phyloP scores from a whole-genome alignment of 495 filamentous ascomycete genomes.

The Sporormia fimetaria region DNA sequence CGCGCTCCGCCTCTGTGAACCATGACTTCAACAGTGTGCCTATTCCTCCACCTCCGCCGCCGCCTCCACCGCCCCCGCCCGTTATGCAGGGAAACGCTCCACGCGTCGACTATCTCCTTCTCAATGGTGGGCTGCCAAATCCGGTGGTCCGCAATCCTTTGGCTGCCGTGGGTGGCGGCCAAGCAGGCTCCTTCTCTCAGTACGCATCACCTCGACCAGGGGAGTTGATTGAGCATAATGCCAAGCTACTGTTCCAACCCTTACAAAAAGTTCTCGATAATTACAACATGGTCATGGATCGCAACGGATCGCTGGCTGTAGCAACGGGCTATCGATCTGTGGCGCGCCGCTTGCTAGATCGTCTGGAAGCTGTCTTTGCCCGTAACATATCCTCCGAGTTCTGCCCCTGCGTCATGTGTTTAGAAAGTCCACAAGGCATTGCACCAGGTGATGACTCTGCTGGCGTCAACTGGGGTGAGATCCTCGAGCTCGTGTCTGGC shows the following conservation, averaged over 20 bases:
- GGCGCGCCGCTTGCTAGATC: constrained; percentile 83
- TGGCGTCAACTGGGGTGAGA: constrained; percentile 93
- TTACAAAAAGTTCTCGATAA: constrained; percentile 73
- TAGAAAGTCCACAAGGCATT: constrained; percentile 26
- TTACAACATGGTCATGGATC: constrained; percentile 66
- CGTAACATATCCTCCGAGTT: constrained; percentile 75
- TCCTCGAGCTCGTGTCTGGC: constrained; percentile 84
- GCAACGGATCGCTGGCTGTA: constrained; percentile 83
- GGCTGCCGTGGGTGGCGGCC: constrained; percentile 29
- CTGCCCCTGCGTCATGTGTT: constrained; percentile 71
- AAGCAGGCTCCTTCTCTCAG: constrained; percentile 32
- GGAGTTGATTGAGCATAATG: constrained; percentile 31
- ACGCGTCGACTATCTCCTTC: constrained; percentile 78
- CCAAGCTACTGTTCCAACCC: constrained; percentile 62
- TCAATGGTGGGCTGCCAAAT: constrained; percentile 65
- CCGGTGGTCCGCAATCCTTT: constrained; percentile 58
- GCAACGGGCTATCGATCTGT: constrained; percentile 92
- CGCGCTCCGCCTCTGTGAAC: constrained; percentile 16
- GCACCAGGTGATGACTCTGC: constrained; percentile 38
- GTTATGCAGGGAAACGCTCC: constrained; percentile 55
- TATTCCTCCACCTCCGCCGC: constrained; percentile 49
- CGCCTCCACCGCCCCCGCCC: constrained; percentile 76
- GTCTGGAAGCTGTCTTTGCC: constrained; percentile 88
- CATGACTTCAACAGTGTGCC: constrained; percentile 5
- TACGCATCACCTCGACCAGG: constrained; percentile 35